Evolutionary conservation across 306 rosid species (phyloP).

Genomic region (Medicago arabica): DNA sequence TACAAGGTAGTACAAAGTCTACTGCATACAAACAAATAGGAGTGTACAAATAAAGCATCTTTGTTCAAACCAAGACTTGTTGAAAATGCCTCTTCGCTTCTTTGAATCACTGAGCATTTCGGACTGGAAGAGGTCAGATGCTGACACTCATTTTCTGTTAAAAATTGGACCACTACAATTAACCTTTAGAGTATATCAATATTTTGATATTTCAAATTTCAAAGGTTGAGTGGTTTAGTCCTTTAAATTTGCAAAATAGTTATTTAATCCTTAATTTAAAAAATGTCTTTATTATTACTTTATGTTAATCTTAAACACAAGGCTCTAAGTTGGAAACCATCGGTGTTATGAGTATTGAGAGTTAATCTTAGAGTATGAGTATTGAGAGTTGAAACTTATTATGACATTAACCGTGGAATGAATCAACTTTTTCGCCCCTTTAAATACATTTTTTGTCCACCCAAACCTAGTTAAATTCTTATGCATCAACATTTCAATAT

Average conservation of each 20-base stretch:
- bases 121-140: conserved; percentile 6
- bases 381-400: no score
- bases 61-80: conserved; percentile 24
- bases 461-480: no score
- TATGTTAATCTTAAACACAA: not conserved
- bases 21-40: not conserved
- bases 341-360: no score
- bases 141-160: conserved; percentile 16
- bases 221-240: not conserved
- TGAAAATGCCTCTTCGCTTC: conserved; percentile 27
- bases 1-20: not conserved
- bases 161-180: conserved; percentile 5
- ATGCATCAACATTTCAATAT: not conserved
- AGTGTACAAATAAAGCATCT: conserved; percentile 18
- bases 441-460: not conserved
- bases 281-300: not conserved
- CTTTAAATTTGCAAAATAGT: not conserved
- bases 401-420: no score
- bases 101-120: conserved; percentile 16
- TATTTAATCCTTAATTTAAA: not conserved
- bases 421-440: not conserved
- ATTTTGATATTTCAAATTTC: not conserved
- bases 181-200: not conserved
- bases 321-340: not conserved
- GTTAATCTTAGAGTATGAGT: no score